phyloP scores from a whole-genome alignment of 1,284 basidiomycete species.

The Ceratobasidium sp. region DNA sequence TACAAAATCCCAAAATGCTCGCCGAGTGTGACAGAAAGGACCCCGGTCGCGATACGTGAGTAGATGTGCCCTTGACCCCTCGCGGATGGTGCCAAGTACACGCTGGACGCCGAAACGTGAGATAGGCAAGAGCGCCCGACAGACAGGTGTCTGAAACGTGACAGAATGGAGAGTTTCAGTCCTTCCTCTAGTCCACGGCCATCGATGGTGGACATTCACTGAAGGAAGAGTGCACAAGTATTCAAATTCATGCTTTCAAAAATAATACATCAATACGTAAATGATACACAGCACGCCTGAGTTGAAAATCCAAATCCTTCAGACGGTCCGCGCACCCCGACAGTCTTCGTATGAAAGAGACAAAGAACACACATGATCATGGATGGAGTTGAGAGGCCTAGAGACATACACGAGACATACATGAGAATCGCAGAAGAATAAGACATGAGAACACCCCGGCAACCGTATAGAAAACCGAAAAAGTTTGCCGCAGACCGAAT shows the following conservation, averaged over 20 bases:
- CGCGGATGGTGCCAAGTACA: background rate
- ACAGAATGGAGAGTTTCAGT: background rate
- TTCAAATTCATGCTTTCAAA: background rate
- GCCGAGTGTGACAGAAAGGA: constrained; percentile 7
- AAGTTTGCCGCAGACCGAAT: constrained; percentile 7
- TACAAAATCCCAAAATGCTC: too few relatives aligned
- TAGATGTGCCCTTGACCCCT: background rate
- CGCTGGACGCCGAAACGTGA: background rate
- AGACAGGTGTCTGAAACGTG: background rate
- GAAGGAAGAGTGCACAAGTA: background rate
- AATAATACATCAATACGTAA: constrained; percentile 23
- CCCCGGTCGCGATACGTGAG: background rate
- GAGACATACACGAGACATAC: background rate
- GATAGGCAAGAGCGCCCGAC: background rate
- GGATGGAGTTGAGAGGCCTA: background rate
- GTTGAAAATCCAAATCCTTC: constrained; percentile 16
- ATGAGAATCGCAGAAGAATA: background rate
- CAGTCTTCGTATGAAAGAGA: background rate
- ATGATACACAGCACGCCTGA: constrained; percentile 33
- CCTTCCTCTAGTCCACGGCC: background rate
- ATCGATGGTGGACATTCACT: background rate
- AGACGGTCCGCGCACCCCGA: constrained; percentile 36
- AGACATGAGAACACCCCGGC: background rate
- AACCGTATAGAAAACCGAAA: constrained; percentile 3
- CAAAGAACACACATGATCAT: background rate